phyloP scores from a whole-genome alignment of 169 alveolate species.

The Neospora caninum region DNA sequence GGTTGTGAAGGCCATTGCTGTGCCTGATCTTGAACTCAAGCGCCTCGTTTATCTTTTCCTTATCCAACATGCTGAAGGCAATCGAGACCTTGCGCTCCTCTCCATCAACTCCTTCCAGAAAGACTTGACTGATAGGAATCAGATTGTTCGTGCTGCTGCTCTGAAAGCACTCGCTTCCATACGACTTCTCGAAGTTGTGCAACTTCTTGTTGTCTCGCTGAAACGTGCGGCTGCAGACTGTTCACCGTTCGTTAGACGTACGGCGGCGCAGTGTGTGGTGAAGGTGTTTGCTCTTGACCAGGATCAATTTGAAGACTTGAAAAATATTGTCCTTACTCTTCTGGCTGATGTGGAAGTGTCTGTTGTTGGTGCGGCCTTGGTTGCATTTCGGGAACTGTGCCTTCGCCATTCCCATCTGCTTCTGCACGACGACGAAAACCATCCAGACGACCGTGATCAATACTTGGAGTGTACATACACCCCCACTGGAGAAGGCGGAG shows the following conservation, averaged over 20 bases:
- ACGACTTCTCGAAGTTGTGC: constrained; percentile 78
- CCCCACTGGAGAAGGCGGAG: not conserved
- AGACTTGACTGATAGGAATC: constrained; percentile 79
- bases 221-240: constrained; percentile 81
- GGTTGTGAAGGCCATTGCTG: constrained; percentile 80
- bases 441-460: not conserved
- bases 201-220: constrained; percentile 76
- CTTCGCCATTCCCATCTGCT: constrained; percentile 27
- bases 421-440: not conserved
- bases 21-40: constrained; percentile 78
- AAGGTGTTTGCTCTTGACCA: constrained; percentile 76
- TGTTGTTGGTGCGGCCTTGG: constrained; percentile 78
- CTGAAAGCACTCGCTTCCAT: constrained; percentile 82
- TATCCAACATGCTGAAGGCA: constrained; percentile 78
- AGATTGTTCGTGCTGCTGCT: constrained; percentile 82
- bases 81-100: constrained; percentile 77
- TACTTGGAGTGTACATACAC: not conserved
- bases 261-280: constrained; percentile 82
- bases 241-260: constrained; percentile 83
- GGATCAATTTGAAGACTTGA: constrained; percentile 69
- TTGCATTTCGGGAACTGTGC: constrained; percentile 65
- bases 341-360: constrained; percentile 72
- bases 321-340: constrained; percentile 64
- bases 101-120: constrained; percentile 82
- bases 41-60: constrained; percentile 80